phyloP scores from a whole-genome alignment of 192 early-diverging fungal species.

The Backusella tarrabulga region DNA sequence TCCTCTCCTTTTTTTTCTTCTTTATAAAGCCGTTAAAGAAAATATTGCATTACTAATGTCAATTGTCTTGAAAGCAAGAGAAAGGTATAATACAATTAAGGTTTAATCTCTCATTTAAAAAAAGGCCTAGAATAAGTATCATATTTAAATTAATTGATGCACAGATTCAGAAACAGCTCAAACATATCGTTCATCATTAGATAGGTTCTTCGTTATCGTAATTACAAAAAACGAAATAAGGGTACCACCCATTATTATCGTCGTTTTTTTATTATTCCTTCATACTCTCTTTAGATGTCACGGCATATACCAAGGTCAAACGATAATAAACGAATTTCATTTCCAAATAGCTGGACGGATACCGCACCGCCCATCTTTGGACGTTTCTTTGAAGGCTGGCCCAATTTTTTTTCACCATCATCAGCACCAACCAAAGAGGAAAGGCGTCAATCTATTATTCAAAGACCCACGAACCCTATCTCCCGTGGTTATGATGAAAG shows the following conservation, averaged over 20 bases:
- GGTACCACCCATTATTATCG: not conserved
- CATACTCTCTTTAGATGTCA: not conserved
- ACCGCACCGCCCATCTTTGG: not conserved
- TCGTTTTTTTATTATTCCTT: not conserved
- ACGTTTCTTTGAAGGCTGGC: slow-evolving; percentile 17
- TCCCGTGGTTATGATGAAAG: not conserved
- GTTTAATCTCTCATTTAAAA: not conserved
- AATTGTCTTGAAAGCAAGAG: not conserved
- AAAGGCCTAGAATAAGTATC: not conserved
- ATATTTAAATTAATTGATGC: not conserved
- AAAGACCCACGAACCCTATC: not conserved
- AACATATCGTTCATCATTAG: not conserved
- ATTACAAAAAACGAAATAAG: not conserved
- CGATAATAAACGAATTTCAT: not conserved
- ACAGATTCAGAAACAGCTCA: not conserved
- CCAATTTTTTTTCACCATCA: not conserved
- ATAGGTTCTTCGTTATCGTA: not conserved
- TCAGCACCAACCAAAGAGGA: not conserved
- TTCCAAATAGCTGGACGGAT: not conserved
- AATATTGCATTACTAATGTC: not conserved
- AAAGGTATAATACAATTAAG: not conserved
- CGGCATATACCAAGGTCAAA: slow-evolving; percentile 1
- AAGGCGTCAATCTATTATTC: not conserved
- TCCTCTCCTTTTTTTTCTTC: not conserved
- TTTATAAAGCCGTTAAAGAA: not conserved